Evolutionary conservation across 129 eudicot species (phyloP).

Genomic region (Rutidosis leptorrhynchoides): DNA sequence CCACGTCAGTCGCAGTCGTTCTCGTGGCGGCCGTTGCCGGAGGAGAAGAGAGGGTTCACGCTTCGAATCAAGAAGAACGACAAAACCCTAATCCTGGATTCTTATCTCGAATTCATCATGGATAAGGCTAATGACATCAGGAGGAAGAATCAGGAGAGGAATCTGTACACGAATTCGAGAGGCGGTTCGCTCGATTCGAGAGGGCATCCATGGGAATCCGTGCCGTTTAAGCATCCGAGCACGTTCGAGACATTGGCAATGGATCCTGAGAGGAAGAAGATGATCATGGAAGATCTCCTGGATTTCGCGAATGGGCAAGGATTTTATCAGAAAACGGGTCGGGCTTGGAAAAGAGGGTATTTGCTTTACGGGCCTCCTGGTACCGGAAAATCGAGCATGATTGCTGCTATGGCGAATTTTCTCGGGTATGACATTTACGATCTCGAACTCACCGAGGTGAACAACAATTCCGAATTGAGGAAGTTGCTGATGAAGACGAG

Average conservation of each 20-base stretch:
- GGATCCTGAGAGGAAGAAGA: constrained; percentile 62
- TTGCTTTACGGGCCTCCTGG: constrained; percentile 92
- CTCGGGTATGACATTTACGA: constrained; percentile 85
- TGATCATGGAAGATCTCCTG: constrained; percentile 64
- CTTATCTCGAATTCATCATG: constrained; percentile 69
- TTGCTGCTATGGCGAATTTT: constrained; percentile 94
- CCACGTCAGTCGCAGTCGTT: constrained; percentile 70
- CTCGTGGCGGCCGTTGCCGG: constrained; percentile 94
- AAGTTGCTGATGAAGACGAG: constrained; percentile 88
- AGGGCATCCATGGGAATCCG: constrained; percentile 95
- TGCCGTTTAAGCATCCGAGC: constrained; percentile 93
- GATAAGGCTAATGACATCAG: constrained; percentile 61
- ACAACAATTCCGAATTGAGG: constrained; percentile 72
- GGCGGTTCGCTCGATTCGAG: constrained; percentile 84
- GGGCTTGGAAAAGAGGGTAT: constrained; percentile 96
- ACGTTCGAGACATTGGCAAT: constrained; percentile 88
- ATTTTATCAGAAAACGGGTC: constrained; percentile 80
- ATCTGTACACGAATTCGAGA: constrained; percentile 77
- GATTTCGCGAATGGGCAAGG: constrained; percentile 83
- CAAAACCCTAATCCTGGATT: constrained; percentile 37
- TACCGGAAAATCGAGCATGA: constrained; percentile 95
- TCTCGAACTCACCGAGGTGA: constrained; percentile 81
- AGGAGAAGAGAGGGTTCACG: constrained; percentile 83
- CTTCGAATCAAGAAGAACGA: constrained; percentile 61
- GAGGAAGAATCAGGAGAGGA: constrained; percentile 62